Evolutionary conservation across 257 asterid genomes (phyloP).

Genomic region (Haberlea rhodopensis): DNA sequence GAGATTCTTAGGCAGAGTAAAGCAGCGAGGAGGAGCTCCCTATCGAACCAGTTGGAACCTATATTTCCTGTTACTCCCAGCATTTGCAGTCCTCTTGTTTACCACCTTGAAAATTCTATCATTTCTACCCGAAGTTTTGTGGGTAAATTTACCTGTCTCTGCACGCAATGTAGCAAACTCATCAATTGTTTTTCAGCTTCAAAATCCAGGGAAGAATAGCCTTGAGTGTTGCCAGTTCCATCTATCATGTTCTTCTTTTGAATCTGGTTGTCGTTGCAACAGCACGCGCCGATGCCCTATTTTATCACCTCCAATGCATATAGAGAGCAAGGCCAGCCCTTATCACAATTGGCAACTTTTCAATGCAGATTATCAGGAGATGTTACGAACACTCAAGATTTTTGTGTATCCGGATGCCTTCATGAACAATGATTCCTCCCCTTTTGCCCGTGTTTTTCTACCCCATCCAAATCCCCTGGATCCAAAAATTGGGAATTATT

Average conservation of each 20-base stretch:
- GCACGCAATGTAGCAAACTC: background rate
- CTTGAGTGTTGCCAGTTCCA: background rate
- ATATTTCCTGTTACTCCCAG: constrained; percentile 25
- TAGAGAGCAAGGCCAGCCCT: constrained; percentile 28
- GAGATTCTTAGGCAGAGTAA: constrained; percentile 13
- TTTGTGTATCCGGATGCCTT: constrained; percentile 58
- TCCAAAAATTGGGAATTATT: constrained; percentile 70
- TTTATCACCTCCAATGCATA: background rate
- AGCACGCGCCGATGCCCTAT: background rate
- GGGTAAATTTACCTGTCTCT: constrained; percentile 12
- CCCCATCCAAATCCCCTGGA: constrained; percentile 55
- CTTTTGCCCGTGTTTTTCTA: constrained; percentile 42
- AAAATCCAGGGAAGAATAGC: background rate
- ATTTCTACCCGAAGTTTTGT: constrained; percentile 20
- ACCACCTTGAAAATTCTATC: constrained; percentile 22
- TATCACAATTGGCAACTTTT: constrained; percentile 68
- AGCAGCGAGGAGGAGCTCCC: constrained; percentile 1
- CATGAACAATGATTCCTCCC: constrained; percentile 29
- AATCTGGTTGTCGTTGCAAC: constrained; percentile 10
- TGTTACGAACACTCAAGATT: constrained; percentile 49
- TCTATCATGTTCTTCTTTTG: constrained; percentile 9
- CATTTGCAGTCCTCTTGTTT: constrained; percentile 25
- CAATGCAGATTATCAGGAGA: constrained; percentile 50
- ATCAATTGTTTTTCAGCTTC: background rate
- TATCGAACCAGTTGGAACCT: constrained; percentile 23